Evolutionary conservation across 805 yeast species (phyloP), one percentile per base, ranked within the genome.

Genomic region (Kodamaea lidongshanica): DNA sequence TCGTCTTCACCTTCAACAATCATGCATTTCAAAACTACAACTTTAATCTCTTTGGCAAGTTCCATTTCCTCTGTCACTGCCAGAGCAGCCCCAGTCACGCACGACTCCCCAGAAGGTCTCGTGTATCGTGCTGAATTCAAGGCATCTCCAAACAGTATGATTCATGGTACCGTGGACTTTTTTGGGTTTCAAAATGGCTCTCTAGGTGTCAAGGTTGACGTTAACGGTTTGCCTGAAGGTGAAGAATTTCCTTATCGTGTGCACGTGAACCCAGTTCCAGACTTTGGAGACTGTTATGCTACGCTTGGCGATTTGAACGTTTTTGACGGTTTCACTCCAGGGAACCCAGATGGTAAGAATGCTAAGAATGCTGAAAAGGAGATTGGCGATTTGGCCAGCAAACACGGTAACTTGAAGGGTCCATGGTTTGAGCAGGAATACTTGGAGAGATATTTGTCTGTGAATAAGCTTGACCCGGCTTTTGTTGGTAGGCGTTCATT

Each of bases 401-500:
- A 8, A 8, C 21, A 19, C 21, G 21, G 21, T 19, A 19, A 19
- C 21, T 8, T 19, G n/a, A n/a, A n/a, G n/a, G 55, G 61, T 19
- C 42, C 48, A n/a, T 40, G 57, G 10, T 16, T 39, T 31, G 18
- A 45, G 12, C 34, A 50, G 15, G 28, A 50, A 18, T 51, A 47
- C 43, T 23, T 40, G n/a, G 56, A 51, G 37, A 30, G 30, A 8
- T 50, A 42, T 38, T 35, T 51, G 35, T 50, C 55, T 17, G 45
- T 51, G 44, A 39, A 47, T 44, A 38, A 46, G 2, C 24, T 27
- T 16, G 37, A 39, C 45, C 28, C 34, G 22, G 50, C 51, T 7
- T 41, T 16, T 32, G 12, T 41, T n/a, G 62, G 61, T 22, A 20
- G 13, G 7, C 51, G 58, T 32, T 58, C 65, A 7, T 55, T 63